Evolutionary conservation across 768 basidiomycete species (phyloP).

Genomic region (Tricholoma furcatifolium): DNA sequence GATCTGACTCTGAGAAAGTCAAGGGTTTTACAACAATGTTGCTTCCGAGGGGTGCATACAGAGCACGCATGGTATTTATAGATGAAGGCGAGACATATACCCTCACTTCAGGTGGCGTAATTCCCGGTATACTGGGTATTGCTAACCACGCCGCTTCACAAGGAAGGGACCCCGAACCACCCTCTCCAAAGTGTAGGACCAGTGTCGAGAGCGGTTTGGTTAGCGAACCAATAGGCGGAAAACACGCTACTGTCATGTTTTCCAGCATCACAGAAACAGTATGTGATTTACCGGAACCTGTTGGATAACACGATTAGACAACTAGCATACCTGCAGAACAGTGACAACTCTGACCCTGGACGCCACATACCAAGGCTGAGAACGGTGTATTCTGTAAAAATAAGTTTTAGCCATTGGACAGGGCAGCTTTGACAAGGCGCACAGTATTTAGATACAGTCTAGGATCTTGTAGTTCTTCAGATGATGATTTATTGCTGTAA

Average conservation of each 20-base stretch:
- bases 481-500: constrained; percentile 31
- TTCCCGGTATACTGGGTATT: constrained; percentile 26
- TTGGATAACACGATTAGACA: not conserved
- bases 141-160: constrained; percentile 68
- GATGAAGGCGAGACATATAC: constrained; percentile 66
- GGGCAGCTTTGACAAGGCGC: constrained; percentile 8
- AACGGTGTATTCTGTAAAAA: constrained; percentile 65
- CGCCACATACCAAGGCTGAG: constrained; percentile 74
- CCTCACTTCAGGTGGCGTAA: constrained; percentile 33
- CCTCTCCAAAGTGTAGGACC: constrained; percentile 70
- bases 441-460: constrained; percentile 72
- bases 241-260: constrained; percentile 61
- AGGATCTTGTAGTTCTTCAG: constrained; percentile 32
- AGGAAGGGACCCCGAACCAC: constrained; percentile 54
- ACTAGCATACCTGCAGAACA: not conserved
- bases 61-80: constrained; percentile 55
- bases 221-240: constrained; percentile 47
- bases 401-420: not conserved
- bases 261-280: constrained; percentile 69
- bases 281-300: constrained; percentile 73
- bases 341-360: constrained; percentile 51
- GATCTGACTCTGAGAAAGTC: constrained; percentile 53
- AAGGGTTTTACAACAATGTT: constrained; percentile 55
- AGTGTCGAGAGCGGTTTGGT: constrained; percentile 59
- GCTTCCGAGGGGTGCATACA: constrained; percentile 51